Conservation (phyloP, 1,139 yeast genomes). For the Suhomyces bokatorum region DNA sequence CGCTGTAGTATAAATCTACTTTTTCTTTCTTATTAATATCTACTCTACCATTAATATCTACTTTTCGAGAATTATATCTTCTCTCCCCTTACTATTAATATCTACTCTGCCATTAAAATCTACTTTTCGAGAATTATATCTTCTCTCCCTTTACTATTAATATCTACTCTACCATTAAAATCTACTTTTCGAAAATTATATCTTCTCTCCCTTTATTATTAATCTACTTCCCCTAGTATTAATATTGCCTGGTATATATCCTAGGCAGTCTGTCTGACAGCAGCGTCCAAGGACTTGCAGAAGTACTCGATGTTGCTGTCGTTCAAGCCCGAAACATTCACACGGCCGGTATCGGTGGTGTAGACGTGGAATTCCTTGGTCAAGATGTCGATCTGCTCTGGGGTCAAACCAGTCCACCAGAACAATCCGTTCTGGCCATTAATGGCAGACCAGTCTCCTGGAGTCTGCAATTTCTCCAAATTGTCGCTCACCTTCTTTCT, state of each 20-base stretch:
- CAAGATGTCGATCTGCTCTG: slow-evolving; percentile 32
- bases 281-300: slow-evolving; percentile 37
- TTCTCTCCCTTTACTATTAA: too few species aligned
- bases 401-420: slow-evolving; percentile 45
- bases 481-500: slow-evolving; percentile 30
- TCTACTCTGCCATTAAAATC: too few species aligned
- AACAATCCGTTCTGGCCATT: slow-evolving; percentile 42
- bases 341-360: slow-evolving; percentile 40
- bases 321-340: slow-evolving; percentile 47
- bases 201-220: too few species aligned
- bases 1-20: too few species aligned
- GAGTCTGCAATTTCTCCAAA: slow-evolving; percentile 36
- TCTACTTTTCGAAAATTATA: too few species aligned
- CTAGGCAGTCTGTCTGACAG: slow-evolving; percentile 29
- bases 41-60: too few species aligned
- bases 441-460: slow-evolving; percentile 46
- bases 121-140: too few species aligned
- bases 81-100: too few species aligned
- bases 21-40: too few species aligned
- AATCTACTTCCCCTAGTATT: too few species aligned
- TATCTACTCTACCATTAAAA: too few species aligned
- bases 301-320: slow-evolving; percentile 36
- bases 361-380: slow-evolving; percentile 39
- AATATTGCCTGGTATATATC: not conserved
- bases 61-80: too few species aligned